These are phyloP conservation scores for Boletus sp. DNA, from an alignment of 1,284 basidiomycete species.

Conservation along the genomic window DNA sequence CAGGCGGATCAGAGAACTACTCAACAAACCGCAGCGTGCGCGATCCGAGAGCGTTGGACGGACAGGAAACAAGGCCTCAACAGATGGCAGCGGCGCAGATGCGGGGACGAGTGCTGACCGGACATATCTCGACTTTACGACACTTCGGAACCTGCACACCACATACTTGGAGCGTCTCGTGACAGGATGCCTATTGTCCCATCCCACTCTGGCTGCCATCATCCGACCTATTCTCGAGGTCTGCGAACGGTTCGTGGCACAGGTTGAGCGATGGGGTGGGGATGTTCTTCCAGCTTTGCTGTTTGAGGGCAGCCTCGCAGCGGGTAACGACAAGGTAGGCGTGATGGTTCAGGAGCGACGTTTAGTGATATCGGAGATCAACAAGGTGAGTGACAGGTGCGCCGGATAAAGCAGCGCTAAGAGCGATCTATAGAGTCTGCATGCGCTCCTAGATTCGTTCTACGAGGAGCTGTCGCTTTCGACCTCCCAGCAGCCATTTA, in stretches of 20 bases:
- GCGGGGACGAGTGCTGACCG: constrained; percentile 11
- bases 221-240: constrained; percentile 73
- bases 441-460: constrained; percentile 62
- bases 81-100: constrained; percentile 13
- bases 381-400: constrained; percentile 48
- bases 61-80: constrained; percentile 9
- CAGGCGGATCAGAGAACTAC: constrained; percentile 55
- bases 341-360: constrained; percentile 68
- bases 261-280: constrained; percentile 89
- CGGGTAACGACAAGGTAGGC: constrained; percentile 54
- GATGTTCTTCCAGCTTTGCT: constrained; percentile 82
- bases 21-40: constrained; percentile 38
- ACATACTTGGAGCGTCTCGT: constrained; percentile 78
- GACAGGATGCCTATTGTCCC: constrained; percentile 76
- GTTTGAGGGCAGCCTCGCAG: constrained; percentile 67
- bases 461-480: constrained; percentile 74
- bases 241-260: constrained; percentile 79
- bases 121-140: constrained; percentile 74
- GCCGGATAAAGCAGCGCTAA: constrained; percentile 2
- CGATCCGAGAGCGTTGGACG: constrained; percentile 23
- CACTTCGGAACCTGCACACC: constrained; percentile 74
- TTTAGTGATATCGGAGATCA: constrained; percentile 64
- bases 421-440: constrained; percentile 47
- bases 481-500: constrained; percentile 65
- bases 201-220: constrained; percentile 57